phyloP scores from a whole-genome alignment of 2,329 filamentous ascomycete species.

The Apiospora koreana region DNA sequence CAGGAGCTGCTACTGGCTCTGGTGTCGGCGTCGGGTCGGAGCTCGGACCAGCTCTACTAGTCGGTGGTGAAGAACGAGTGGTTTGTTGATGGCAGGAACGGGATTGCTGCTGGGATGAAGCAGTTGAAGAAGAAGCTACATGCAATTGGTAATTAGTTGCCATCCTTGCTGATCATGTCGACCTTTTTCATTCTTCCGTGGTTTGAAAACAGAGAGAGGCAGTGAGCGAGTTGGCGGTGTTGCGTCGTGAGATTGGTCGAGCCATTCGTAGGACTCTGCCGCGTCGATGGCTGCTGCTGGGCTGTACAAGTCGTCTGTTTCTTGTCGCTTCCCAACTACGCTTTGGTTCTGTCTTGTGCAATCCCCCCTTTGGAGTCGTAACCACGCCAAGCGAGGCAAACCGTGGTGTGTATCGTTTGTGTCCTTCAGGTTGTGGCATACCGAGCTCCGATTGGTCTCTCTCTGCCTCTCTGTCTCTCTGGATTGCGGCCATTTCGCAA shows the following conservation, averaged over 20 bases:
- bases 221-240: background rate
- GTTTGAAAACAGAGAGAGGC: background rate
- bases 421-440: background rate
- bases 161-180: background rate
- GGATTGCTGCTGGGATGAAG: slow-evolving; percentile 2
- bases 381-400: slow-evolving; percentile 13
- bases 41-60: slow-evolving; percentile 21
- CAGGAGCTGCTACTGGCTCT: background rate
- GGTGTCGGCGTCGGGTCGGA: slow-evolving; percentile 10
- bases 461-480: background rate
- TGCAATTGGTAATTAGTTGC: background rate
- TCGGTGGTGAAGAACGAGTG: slow-evolving; percentile 8
- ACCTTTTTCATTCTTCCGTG: background rate
- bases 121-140: slow-evolving; percentile 2
- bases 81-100: slow-evolving; percentile 3
- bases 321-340: background rate
- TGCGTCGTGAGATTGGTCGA: background rate
- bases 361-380: background rate
- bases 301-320: background rate
- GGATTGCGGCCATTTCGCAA: background rate
- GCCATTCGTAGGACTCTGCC: background rate
- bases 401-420: slow-evolving; percentile 1
- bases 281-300: background rate
- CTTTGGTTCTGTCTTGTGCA: background rate
- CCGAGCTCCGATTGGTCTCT: background rate